Base-by-base conservation (phyloP, 805 yeast genomes). In the Lipomyces chichibuensis region DNA sequence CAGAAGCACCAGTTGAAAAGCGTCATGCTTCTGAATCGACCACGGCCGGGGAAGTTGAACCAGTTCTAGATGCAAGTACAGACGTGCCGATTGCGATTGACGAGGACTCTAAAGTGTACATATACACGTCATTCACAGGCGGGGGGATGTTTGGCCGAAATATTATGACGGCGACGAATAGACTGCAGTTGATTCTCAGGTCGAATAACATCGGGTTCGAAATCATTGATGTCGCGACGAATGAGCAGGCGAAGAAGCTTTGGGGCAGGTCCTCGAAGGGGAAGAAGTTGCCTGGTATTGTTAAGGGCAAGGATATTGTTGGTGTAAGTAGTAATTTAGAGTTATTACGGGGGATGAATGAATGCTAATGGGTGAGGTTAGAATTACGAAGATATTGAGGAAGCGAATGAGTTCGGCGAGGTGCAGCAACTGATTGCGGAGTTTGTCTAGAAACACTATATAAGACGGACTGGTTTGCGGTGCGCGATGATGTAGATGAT, bases 81-180 rank as follows among this genome's bases (percentile, higher is more conserved):
- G 5, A 4, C 23, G 23, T 9, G 35, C 14, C 23, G 43, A 7
- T n/a, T 35, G 32, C 53, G 46, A 23, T 46, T n/a, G 55, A 23
- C 27, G 65, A 55, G 20, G 64, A 60, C 14, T 23, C 56, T 11
- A 27, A 51, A 33, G 87, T 92, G 27, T 91, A 86, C 76, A 76
- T 92, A 32, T 92, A 83, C 79, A 92, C 97, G 0, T 93, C 97
- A 0, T 81, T 92, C 56, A 94, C 97, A 0, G 96, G 96, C 33
- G 87, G 87, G 63, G 96, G 95, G 0, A 88, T 87, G 84, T 62
- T 68, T 55, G 71, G 71, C 90, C 65, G 73, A 11, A 67, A 89
- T 76, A 86, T 93, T 77, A 85, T 88, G 70, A 84, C 88, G 17
- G 82, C 93, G 72, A 92, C 97, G 17, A 90, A 89, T 74, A 81